phyloP scores from a whole-genome alignment of 345 rosid genomes.

The Syzygium grande region DNA sequence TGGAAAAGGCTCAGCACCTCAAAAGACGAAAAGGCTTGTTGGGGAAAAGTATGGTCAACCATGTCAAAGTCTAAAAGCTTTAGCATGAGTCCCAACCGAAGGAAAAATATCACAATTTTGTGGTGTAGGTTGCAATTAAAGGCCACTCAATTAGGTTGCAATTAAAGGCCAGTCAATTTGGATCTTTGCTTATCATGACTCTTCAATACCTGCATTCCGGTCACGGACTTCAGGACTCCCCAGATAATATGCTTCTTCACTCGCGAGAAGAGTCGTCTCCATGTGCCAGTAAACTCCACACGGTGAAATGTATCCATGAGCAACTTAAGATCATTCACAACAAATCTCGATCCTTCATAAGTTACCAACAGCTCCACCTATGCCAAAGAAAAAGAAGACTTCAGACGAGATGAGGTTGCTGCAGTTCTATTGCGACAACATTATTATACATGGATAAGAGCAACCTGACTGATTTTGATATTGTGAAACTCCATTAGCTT shows the following conservation, averaged over 20 bases:
- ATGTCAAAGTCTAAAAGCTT: not conserved
- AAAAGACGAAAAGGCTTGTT: not conserved
- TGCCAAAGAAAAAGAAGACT: not conserved
- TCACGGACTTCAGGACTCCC: constrained; percentile 96
- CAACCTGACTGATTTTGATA: constrained; percentile 94
- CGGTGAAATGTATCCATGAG: constrained; percentile 96
- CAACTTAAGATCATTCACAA: constrained; percentile 90
- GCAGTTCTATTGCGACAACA: not conserved
- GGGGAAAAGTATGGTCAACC: not conserved
- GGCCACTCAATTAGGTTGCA: not conserved
- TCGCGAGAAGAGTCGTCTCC: constrained; percentile 97
- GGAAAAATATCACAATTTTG: not conserved
- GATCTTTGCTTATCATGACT: not conserved
- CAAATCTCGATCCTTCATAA: constrained; percentile 90
- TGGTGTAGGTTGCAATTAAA: not conserved
- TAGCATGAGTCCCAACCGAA: not conserved
- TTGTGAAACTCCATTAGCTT: constrained; percentile 88
- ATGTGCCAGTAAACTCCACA: constrained; percentile 80
- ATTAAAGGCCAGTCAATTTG: not conserved
- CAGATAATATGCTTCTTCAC: constrained; percentile 97
- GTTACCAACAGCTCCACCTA: constrained; percentile 91
- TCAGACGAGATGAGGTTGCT: not conserved
- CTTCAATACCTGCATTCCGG: constrained; percentile 89
- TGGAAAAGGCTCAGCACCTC: not conserved
- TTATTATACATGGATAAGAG: not conserved